Conservation (phyloP, 1,139 yeast species). For the Candida anutae region DNA sequence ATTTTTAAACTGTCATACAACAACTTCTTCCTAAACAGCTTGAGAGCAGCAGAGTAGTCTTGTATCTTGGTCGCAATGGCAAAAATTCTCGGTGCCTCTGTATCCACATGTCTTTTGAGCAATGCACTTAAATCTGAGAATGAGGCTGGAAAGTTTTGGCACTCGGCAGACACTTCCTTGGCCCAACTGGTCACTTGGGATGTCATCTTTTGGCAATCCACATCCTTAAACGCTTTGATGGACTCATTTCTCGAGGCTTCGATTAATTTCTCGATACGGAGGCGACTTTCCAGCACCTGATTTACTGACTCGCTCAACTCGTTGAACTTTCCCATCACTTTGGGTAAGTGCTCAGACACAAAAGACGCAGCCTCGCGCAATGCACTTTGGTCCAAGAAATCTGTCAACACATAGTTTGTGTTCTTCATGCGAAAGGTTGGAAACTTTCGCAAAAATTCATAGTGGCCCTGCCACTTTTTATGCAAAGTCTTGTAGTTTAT, state of each 20-base stretch:
- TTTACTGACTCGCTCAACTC: slow-evolving; percentile 25
- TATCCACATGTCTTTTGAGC: slow-evolving; percentile 11
- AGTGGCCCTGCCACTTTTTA: slow-evolving; percentile 42
- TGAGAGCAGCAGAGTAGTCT: slow-evolving; percentile 10
- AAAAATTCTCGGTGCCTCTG: slow-evolving; percentile 9
- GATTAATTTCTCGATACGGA: slow-evolving; percentile 23
- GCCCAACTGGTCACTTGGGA: slow-evolving; percentile 3
- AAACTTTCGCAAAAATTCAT: slow-evolving; percentile 29
- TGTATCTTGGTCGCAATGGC: slow-evolving; percentile 9
- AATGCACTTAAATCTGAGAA: slow-evolving; percentile 8
- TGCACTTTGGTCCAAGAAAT: slow-evolving; percentile 19
- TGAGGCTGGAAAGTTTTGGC: slow-evolving; percentile 9
- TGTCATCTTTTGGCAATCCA: slow-evolving; percentile 4
- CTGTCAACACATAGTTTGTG: slow-evolving; percentile 12
- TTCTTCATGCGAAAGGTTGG: slow-evolving; percentile 17
- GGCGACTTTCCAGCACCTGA: slow-evolving; percentile 19
- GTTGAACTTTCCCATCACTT: slow-evolving; percentile 30
- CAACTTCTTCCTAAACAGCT: slow-evolving; percentile 21
- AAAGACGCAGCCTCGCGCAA: slow-evolving; percentile 16
- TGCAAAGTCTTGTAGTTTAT: slow-evolving; percentile 42
- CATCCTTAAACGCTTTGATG: slow-evolving; percentile 20
- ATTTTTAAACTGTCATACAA: slow-evolving; percentile 16
- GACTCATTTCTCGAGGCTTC: slow-evolving; percentile 30
- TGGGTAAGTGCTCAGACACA: slow-evolving; percentile 22
- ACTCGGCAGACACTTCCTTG: slow-evolving; percentile 9